phyloP scores from a whole-genome alignment of 306 rosid species.

The Chamaecrista fasciculata region DNA sequence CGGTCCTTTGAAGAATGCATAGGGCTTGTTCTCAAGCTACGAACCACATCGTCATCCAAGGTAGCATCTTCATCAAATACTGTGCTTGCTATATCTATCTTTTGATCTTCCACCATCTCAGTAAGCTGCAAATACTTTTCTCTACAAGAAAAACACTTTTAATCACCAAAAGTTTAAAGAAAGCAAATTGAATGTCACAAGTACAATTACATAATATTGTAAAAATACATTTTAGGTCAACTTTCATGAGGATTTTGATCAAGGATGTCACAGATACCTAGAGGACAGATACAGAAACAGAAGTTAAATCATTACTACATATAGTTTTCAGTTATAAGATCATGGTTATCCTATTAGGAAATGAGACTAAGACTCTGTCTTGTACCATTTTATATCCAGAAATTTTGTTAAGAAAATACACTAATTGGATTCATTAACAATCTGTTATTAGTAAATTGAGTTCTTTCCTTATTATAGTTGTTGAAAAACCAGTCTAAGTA shows the following conservation, averaged over 20 bases:
- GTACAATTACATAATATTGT: background rate
- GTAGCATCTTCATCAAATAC: slow-evolving; percentile 86
- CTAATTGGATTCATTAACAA: slow-evolving; percentile 16
- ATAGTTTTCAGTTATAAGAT: slow-evolving; percentile 4
- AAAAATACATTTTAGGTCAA: slow-evolving; percentile 6
- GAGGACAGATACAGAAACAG: slow-evolving; percentile 3
- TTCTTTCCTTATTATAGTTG: background rate
- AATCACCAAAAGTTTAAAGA: slow-evolving; percentile 20
- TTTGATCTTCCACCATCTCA: slow-evolving; percentile 91
- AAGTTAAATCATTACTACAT: slow-evolving; percentile 12
- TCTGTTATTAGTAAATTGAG: background rate
- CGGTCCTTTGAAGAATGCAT: slow-evolving; percentile 86
- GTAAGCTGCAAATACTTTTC: slow-evolving; percentile 97
- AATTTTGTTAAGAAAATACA: slow-evolving; percentile 4
- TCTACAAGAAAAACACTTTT: slow-evolving; percentile 50
- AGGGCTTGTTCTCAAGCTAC: slow-evolving; percentile 95
- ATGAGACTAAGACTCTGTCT: background rate
- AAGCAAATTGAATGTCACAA: slow-evolving; percentile 23
- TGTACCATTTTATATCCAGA: background rate
- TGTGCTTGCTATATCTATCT: slow-evolving; percentile 71
- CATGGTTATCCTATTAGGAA: background rate
- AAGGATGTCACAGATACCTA: slow-evolving; percentile 8
- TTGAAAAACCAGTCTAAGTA: background rate
- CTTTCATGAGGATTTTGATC: background rate
- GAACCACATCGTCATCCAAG: slow-evolving; percentile 86